Evolutionary conservation across 2,329 filamentous ascomycete genomes (phyloP), one percentile per base, ranked within the genome.

Genomic region (Colletotrichum sp.): DNA sequence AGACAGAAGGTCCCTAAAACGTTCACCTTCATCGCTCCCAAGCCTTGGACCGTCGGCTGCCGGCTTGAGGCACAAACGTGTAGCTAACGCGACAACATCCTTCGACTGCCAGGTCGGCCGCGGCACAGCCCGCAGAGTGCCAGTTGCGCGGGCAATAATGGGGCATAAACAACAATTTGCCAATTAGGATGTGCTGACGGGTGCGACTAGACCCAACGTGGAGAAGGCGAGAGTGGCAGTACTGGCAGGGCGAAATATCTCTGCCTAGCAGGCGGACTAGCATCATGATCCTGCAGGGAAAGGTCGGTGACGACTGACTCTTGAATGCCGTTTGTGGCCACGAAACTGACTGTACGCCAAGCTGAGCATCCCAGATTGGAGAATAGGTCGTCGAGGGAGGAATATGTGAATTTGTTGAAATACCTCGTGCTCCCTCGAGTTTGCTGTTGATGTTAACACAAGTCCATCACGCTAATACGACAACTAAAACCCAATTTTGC

Each of bases 381-480:
- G 4, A 21, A 52, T 2, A 21, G n/a, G n/a, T 13, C 3, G 44
- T 52, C 21, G n/a, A 21, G 4, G 15, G 34, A 49, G n/a, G n/a
- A n/a, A n/a, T n/a, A n/a, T 21, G 44, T 21, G 3, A 13, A 52
- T 21, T 52, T 13, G 6, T 52, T 52, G 10, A 52, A 52, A 52
- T 52, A 52, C n/a, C n/a, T 21, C n/a, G n/a, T 21, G n/a, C 5
- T 21, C n/a, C 44, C 44, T 3, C 44, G 6, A 21, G 44, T 52
- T 52, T 52, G 10, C 21, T 13, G 4, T 4, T 52, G 0, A 52
- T 21, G 1, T 52, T 13, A 1, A 3, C 0, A 13, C n/a, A 0
- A 49, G 44, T 21, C 10, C n/a, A 52, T 21, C n/a, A 21, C 44
- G 44, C n/a, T 52, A 8, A 52, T 21, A 21, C 10, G 12, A 8